These are phyloP conservation scores for Rhexocercosporidium sp. DNA, from an alignment of 2,329 filamentous ascomycete species.

Conservation along the genomic window DNA sequence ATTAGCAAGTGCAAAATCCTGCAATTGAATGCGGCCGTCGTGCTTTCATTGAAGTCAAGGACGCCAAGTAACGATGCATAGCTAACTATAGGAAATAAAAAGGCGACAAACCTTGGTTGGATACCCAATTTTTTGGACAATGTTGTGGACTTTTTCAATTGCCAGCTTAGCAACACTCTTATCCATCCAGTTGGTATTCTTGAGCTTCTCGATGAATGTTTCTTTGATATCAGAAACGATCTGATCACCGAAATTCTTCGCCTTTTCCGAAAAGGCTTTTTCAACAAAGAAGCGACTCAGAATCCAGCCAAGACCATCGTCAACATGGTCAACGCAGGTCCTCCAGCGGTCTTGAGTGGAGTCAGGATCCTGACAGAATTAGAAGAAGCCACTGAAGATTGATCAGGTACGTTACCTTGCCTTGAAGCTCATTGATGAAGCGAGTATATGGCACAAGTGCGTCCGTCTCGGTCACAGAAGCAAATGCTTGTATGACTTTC, in stretches of 20 bases:
- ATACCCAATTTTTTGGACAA: conserved; percentile 72
- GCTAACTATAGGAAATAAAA: background rate
- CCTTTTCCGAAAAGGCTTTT: conserved; percentile 68
- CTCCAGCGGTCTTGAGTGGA: conserved; percentile 69
- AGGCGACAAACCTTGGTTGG: conserved; percentile 53
- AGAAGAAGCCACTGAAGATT: background rate
- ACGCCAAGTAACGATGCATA: too few relatives aligned
- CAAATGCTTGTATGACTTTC: conserved; percentile 63
- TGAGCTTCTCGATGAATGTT: conserved; percentile 66
- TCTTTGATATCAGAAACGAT: conserved; percentile 75
- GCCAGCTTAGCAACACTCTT: conserved; percentile 62
- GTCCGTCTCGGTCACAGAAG: conserved; percentile 60
- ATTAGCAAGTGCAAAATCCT: conserved; percentile 21
- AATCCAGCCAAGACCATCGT: conserved; percentile 67
- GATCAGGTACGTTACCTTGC: conserved; percentile 47
- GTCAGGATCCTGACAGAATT: conserved; percentile 55
- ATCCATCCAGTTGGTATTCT: conserved; percentile 68
- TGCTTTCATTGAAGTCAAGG: too few relatives aligned
- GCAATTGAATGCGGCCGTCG: background rate
- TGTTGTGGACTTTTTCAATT: conserved; percentile 69
- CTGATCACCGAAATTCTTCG: conserved; percentile 69
- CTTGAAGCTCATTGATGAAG: conserved; percentile 65
- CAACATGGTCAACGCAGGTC: conserved; percentile 63
- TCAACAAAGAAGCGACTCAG: conserved; percentile 74
- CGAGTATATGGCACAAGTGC: conserved; percentile 62